Evolutionary conservation across 352 stramenopile species (phyloP), one percentile per base, ranked within the genome.

Genomic region (Stramenopiles sp.): DNA sequence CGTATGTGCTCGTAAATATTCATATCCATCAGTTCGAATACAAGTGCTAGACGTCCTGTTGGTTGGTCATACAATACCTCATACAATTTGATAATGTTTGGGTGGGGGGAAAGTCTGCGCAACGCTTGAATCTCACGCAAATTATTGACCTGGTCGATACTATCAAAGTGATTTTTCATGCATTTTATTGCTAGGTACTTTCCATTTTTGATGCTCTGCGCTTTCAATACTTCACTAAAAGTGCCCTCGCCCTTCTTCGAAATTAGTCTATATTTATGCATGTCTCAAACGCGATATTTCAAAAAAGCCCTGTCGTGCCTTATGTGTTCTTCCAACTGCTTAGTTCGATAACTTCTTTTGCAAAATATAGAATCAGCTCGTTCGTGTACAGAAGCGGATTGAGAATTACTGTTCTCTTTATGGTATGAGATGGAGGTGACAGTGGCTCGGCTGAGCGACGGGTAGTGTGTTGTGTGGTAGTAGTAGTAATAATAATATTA

Each of bases 1-100:
- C 97, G 96, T 88, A 98, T 98, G n/a, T 90, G 91, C 82, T 98
- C 92, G 87, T 98, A 98, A 67, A 99, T 85, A 82, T 97, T 98
- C 83, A 91, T 91, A 84, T 98, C 93, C 95, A 99, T 99, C 87
- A 95, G 98, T 87, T 99, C 96, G 84, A 99, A 99, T 0, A 99
- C 94, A 85, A 99, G 99, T 84, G 93, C 98, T 1, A 99, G 88
- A 86, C 95, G 90, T 86, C 97, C 91, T n/a, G n/a, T n/a, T n/a
- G n/a, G n/a, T 82, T 97, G 97, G 85, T 99, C 95, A 27, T 94
- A 89, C 75, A 99, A 97, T 75, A 99, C 95, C 83, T 99, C 95
- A 83, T 98, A 97, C 30, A 99, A 89, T 85, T 97, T 96, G 83
- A 99, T 93, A 76, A 99, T 98, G 87, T 98, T 98, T 30, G 93